phyloP scores from a whole-genome alignment of 2,329 filamentous ascomycete species.

The Beauveria sp. region DNA sequence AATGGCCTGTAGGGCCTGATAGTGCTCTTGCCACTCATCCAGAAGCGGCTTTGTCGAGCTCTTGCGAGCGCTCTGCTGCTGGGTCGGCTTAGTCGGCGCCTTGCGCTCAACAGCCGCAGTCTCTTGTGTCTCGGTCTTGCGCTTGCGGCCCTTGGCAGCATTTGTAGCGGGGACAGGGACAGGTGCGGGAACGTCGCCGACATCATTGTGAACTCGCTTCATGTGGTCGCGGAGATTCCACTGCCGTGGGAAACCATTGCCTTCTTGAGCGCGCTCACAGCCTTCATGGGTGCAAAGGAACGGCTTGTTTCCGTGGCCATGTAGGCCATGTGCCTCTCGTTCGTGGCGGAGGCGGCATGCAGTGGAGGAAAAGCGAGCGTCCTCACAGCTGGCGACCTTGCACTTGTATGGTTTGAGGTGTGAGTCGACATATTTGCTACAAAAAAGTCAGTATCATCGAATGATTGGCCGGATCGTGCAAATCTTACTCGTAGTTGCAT shows the following conservation, averaged over 20 bases:
- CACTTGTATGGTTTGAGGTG: conserved; percentile 95
- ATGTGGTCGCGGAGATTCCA: conserved; percentile 98
- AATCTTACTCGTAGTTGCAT: conserved; percentile 94
- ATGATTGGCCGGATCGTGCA: not conserved
- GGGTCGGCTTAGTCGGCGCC: conserved; percentile 35
- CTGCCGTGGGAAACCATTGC: conserved; percentile 85
- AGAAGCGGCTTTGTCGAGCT: conserved; percentile 32
- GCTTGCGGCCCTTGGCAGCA: conserved; percentile 44
- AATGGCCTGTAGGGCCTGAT: conserved; percentile 54
- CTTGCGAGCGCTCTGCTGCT: conserved; percentile 26
- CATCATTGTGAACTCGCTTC: conserved; percentile 79
- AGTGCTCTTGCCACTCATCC: conserved; percentile 54
- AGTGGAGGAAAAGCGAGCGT: conserved; percentile 87
- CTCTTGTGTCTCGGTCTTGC: conserved; percentile 46
- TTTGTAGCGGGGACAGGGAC: conserved; percentile 32
- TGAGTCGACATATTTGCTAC: conserved; percentile 92
- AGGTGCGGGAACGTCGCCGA: conserved; percentile 28
- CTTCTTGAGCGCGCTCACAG: conserved; percentile 73
- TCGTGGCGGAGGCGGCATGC: conserved; percentile 92
- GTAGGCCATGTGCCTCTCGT: conserved; percentile 90
- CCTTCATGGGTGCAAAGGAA: conserved; percentile 82
- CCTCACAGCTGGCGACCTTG: conserved; percentile 76
- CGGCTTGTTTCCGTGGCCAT: conserved; percentile 88
- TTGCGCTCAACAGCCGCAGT: conserved; percentile 37
- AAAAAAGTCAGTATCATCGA: conserved; percentile 17